Evolutionary conservation across 345 rosid species (phyloP).

Genomic region (Lepidium sativum): DNA sequence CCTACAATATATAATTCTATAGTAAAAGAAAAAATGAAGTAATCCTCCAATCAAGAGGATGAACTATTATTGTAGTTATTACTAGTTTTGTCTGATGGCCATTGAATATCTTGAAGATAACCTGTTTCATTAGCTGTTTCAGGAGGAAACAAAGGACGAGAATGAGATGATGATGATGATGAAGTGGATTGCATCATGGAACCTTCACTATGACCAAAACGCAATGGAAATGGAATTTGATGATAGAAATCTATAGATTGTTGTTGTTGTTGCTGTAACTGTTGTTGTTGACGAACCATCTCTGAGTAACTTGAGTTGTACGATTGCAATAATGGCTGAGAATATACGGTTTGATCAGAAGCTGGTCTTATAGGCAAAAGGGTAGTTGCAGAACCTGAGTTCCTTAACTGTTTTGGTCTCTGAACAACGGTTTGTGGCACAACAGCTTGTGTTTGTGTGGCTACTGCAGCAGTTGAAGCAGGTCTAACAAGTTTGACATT

Average conservation of each 20-base stretch:
- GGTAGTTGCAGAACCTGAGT: conserved; percentile 32
- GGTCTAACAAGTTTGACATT: conserved; percentile 55
- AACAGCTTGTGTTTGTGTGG: not conserved
- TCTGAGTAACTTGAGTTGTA: conserved; percentile 21
- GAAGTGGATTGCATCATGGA: conserved; percentile 24
- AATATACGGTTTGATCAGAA: conserved; percentile 14
- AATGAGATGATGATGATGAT: conserved; percentile 16
- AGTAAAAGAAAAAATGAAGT: not conserved
- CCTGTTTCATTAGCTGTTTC: conserved; percentile 13
- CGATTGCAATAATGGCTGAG: conserved; percentile 18
- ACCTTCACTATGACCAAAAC: conserved; percentile 14
- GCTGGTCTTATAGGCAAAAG: conserved; percentile 31
- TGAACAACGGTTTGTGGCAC: conserved; percentile 8
- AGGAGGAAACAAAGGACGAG: conserved; percentile 16
- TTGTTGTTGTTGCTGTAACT: conserved; percentile 5
- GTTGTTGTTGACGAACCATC: conserved; percentile 18
- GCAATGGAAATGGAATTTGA: conserved; percentile 36
- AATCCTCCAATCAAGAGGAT: conserved; percentile 9
- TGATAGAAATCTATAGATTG: conserved; percentile 30
- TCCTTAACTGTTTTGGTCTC: conserved; percentile 18
- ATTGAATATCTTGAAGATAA: conserved; percentile 2
- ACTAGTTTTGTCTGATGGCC: conserved; percentile 20
- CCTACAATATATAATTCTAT: not conserved
- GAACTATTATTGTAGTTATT: conserved; percentile 7
- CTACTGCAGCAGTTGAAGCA: not conserved